Conservation (phyloP, 192 early-diverging fungal genomes). For the Piromyces finnis region DNA sequence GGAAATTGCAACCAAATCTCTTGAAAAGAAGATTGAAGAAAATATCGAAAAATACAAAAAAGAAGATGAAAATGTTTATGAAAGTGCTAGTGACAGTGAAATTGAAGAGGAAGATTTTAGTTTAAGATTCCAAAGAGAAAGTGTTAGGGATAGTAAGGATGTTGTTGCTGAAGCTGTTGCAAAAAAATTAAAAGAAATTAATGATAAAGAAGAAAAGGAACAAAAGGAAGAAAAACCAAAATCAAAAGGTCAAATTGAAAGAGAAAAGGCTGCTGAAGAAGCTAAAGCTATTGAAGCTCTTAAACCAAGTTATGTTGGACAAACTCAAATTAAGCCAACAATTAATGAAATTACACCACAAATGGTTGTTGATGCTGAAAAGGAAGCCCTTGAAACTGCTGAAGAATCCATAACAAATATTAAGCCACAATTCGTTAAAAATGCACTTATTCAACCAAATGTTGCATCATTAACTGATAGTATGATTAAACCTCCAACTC, state of each 20-base stretch:
- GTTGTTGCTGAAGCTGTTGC: not conserved
- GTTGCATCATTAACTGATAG: not conserved
- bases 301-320: not conserved
- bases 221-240: not conserved
- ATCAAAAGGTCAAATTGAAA: not conserved
- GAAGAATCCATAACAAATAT: not conserved
- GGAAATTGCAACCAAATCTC: not conserved
- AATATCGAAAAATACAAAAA: not conserved
- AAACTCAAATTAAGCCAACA: not conserved
- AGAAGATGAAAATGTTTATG: not conserved
- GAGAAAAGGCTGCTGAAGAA: not conserved
- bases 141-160: not conserved
- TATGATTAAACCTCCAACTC: not conserved
- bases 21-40: not conserved
- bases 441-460: not conserved
- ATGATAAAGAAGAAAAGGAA: not conserved
- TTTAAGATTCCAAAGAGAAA: not conserved
- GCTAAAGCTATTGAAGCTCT: not conserved
- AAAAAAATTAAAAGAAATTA: not conserved
- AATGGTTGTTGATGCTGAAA: not conserved
- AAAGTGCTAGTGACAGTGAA: not conserved
- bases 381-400: not conserved
- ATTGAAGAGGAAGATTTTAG: not conserved
- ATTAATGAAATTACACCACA: not conserved
- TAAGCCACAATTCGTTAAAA: not conserved